phyloP scores from a whole-genome alignment of 2,329 filamentous ascomycete species.

The Harringtonia aguacate region DNA sequence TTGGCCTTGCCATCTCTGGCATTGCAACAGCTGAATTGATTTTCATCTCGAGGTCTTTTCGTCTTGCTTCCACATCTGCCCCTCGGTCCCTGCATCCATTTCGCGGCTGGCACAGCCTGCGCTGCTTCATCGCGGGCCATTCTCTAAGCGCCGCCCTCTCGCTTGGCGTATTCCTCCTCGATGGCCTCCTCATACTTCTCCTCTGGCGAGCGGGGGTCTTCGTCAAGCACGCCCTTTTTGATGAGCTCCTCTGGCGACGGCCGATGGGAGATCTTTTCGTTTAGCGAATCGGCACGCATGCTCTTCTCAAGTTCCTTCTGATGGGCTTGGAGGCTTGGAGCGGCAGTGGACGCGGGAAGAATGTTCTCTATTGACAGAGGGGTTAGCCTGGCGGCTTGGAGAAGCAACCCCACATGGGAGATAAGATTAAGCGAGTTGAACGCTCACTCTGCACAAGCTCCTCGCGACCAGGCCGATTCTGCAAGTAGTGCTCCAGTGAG shows the following conservation, averaged over 20 bases:
- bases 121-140: no score
- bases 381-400: not conserved
- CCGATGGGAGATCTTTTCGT: constrained; percentile 73
- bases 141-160: constrained; percentile 48
- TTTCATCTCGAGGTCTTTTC: no score
- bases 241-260: constrained; percentile 68
- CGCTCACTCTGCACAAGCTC: constrained; percentile 65
- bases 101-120: no score
- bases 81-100: no score
- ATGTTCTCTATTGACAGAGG: constrained; percentile 57
- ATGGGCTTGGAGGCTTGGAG: constrained; percentile 67
- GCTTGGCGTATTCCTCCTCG: constrained; percentile 53
- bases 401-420: not conserved
- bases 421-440: not conserved
- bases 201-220: constrained; percentile 50
- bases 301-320: constrained; percentile 79
- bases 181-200: constrained; percentile 50
- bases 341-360: constrained; percentile 65
- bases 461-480: constrained; percentile 63
- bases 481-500: constrained; percentile 62
- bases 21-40: no score
- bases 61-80: no score
- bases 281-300: constrained; percentile 78
- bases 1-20: no score
- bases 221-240: constrained; percentile 66